Evolutionary conservation across 345 rosid genomes (phyloP), one percentile per base, ranked within the genome.

Genomic region (Aethionema arabicum): DNA sequence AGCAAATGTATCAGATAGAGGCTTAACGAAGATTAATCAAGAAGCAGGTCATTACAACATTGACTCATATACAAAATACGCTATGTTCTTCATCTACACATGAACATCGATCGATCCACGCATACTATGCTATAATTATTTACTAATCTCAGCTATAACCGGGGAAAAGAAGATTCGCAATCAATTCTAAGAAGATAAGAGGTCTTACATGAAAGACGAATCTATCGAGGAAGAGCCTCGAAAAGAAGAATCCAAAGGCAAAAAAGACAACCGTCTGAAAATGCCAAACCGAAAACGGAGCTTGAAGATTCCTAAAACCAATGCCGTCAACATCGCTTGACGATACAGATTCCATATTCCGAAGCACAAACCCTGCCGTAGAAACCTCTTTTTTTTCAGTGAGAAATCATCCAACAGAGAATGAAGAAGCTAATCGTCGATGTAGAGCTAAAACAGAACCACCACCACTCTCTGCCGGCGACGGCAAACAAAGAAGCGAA

Each of bases 181-280:
- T 35, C 33, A 16, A 32, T 37, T 21, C 15, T 32, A 11, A 5
- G 21, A 27, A 40, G 45, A 41, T 47, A 46, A 21, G 27, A 21
- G 27, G 27, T 40, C 12, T 56, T 63, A 50, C 97, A 33, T 82
- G 91, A 78, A 84, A 93, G 76, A 90, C 59, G 85, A 77, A 85
- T 76, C 75, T 78, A 69, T 93, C 97, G 43, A 90, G 82, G 52
- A 84, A 32, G 75, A 78, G 83, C 46, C 96, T 76, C 31, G 77
- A 78, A 30, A 66, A 79, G 63, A 83, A 74, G 81, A 87, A 84
- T 50, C 74, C 70, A 16, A 82, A 42, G 37, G 92, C 90, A 79
- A 90, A 93, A 78, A 43, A 72, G 38, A 87, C 32, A 31, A 90
- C 83, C 56, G 71, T 29, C 68, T 83, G 61, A 61, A 83, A 81